Conservation (phyloP, 768 basidiomycete species). For the Exidia glandulosa region DNA sequence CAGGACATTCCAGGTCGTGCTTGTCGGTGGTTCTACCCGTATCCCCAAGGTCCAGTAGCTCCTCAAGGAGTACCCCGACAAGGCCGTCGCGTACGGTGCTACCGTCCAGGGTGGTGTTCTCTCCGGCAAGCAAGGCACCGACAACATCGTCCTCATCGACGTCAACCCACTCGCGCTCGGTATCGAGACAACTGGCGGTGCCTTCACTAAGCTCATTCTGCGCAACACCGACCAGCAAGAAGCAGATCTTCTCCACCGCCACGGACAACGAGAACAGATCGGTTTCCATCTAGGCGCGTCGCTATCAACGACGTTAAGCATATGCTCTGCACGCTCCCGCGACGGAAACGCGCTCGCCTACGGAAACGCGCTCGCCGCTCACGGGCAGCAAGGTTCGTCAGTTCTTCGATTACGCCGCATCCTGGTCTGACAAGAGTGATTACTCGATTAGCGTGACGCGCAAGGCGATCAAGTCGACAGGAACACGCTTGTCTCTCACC, state of each 20-base stretch:
- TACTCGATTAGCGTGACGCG: too few relatives aligned
- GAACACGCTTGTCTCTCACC: too few relatives aligned
- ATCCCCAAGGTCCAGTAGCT: slow-evolving; percentile 44
- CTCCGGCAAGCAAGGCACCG: slow-evolving; percentile 57
- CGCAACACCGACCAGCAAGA: slow-evolving; percentile 49
- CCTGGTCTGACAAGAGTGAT: too few relatives aligned
- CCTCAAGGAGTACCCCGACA: slow-evolving; percentile 52
- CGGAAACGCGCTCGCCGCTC: too few relatives aligned
- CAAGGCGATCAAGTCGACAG: too few relatives aligned
- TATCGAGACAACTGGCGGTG: slow-evolving; percentile 39
- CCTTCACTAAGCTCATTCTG: slow-evolving; percentile 41
- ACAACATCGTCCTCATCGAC: slow-evolving; percentile 36
- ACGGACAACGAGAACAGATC: slow-evolving; percentile 32
- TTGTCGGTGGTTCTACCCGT: slow-evolving; percentile 37
- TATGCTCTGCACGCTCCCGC: too few relatives aligned
- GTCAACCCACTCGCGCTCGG: slow-evolving; percentile 39
- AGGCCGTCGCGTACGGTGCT: slow-evolving; percentile 45
- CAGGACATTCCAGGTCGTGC: slow-evolving; percentile 14
- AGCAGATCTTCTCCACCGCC: slow-evolving; percentile 36
- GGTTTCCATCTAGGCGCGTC: too few relatives aligned
- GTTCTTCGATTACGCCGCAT: too few relatives aligned
- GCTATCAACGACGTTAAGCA: too few relatives aligned
- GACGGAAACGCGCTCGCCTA: too few relatives aligned
- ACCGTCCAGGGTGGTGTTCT: slow-evolving; percentile 42
- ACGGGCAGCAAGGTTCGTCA: too few relatives aligned